Base-by-base conservation (phyloP, 129 eudicot species). In the Deinandra increscens region DNA sequence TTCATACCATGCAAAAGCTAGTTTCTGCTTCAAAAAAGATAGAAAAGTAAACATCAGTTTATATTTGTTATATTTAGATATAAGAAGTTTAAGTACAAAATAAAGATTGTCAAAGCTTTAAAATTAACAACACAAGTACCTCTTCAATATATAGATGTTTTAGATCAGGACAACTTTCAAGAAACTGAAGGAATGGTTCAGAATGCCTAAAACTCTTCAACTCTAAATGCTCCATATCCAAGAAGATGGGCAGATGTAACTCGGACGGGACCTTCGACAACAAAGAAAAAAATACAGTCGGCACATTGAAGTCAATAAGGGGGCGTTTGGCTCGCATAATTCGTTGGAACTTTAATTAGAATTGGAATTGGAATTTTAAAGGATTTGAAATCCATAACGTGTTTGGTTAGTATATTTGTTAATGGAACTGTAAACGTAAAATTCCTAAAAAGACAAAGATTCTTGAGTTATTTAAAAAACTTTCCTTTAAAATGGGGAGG, bases 211-310 rank as follows among this genome's bases (percentile, higher is more conserved):
- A 12, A 11, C 49, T 23, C 64, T 51, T 61, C 48, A 45, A 36
- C 9, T 61, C 62, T 51, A 72, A 50, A 4, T 45, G 22, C 37
- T 43, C 46, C 69, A 72, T 33, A 72, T 72, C 46, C 0, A 22
- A 23, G 61, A 72, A 72, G 12, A 44, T 23, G n/a, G 62, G 61
- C 2, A 48, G 9, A 26, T 3, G 3, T 26, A 26, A 26, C 46
- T 17, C 37, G 1, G 19, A 15, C 12, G 39, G 26, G 19, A 41
- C 13, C 37, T 22, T 56, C 37, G 2, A 19, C 3, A 19, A 0
- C 31, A 26, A 26, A 51, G 3, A 18, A 19, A 2, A 51, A 51
- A 31, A 18, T 19, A 51, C 59, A 51, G 3, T 26, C 3, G 31
- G 31, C 31, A 26, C 31, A 26, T 26, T 26, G 31, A 26, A 26